Base-by-base conservation (phyloP, 2,329 filamentous ascomycete genomes). In the Fusarium solani-melongenae region DNA sequence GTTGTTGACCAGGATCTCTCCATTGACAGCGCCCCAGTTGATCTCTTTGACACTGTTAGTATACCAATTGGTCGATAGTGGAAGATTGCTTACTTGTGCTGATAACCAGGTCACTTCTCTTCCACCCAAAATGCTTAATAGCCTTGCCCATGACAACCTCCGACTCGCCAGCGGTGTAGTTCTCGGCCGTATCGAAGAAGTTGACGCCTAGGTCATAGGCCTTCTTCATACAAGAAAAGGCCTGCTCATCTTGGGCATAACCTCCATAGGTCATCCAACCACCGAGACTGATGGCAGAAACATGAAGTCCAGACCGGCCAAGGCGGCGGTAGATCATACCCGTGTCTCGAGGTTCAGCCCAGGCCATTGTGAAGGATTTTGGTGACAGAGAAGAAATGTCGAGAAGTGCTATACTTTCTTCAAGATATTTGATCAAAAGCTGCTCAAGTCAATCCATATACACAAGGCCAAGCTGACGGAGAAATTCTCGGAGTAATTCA, bases 191-290 rank as follows among this genome's bases (percentile, higher is more conserved):
- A 76, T 91, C 90, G 73, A 91, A 91, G 79, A 91, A 91, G 82
- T 91, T 91, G 79, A 91, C 84, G 3, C 90, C 90, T 56, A 84
- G 80, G 67, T 91, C 88, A 71, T 89, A 91, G 2, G 90, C 90
- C 49, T 87, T 85, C 82, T 91, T 89, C 87, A 91, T 89, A 78
- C 89, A 91, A 55, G 86, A 86, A 77, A 88, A 90, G 0, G 90
- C 87, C 70, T 87, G 87, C 63, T 91, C 89, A 74, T 91, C 88
- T 49, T 88, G 87, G n/a, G 91, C 88, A 73, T 91, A 89, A 4
- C 90, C 91, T 61, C 91, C 91, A 69, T 92, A 92, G 1, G 91
- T 93, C 61, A 93, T 84, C 89, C 89, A 90, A 55, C 88, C 87
- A 38, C 89, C 92, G 0, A 93, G 84, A 2, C 90, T 89, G 55